A percentile compares a stretch with the other conserved stretches of the same genome.
Evolutionary conservation across 1,139 yeast species (phyloP).

Genomic region (Dujonia santamariae): DNA sequence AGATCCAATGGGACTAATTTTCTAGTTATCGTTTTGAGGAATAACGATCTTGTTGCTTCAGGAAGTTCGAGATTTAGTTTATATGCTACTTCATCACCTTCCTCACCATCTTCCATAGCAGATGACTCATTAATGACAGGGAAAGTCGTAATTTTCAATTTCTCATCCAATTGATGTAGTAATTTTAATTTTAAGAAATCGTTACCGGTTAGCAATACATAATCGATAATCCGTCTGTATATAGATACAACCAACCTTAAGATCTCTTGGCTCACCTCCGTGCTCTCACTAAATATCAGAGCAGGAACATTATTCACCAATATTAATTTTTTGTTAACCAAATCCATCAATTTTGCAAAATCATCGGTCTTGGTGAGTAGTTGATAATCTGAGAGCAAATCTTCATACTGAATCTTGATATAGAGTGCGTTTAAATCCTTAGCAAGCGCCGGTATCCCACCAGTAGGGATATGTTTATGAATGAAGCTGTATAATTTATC

Average conservation of each 20-base stretch:
- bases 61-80: too few relatives aligned
- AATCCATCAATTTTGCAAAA: constrained; percentile 25
- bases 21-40: constrained; percentile 11
- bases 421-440: neutral
- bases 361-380: constrained; percentile 17
- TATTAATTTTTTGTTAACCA: constrained; percentile 37
- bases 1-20: constrained; percentile 17
- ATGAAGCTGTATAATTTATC: constrained; percentile 1
- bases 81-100: too few relatives aligned
- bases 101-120: too few relatives aligned
- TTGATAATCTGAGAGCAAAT: constrained; percentile 31
- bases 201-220: constrained; percentile 27
- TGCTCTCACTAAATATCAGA: neutral
- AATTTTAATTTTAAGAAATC: constrained; percentile 34
- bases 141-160: constrained; percentile 4
- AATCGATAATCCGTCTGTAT: constrained; percentile 27
- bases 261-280: constrained; percentile 8
- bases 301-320: constrained; percentile 18
- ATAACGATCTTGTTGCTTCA: constrained; percentile 1
- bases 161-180: constrained; percentile 20
- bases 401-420: constrained; percentile 11
- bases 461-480: too few relatives aligned
- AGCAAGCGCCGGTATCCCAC: constrained; percentile 1
- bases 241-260: constrained; percentile 11
- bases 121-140: neutral